Evolutionary conservation across 192 early-diverging fungal genomes (phyloP), one percentile per base, ranked within the genome.

Genomic region (Paraglomus brasilianum): DNA sequence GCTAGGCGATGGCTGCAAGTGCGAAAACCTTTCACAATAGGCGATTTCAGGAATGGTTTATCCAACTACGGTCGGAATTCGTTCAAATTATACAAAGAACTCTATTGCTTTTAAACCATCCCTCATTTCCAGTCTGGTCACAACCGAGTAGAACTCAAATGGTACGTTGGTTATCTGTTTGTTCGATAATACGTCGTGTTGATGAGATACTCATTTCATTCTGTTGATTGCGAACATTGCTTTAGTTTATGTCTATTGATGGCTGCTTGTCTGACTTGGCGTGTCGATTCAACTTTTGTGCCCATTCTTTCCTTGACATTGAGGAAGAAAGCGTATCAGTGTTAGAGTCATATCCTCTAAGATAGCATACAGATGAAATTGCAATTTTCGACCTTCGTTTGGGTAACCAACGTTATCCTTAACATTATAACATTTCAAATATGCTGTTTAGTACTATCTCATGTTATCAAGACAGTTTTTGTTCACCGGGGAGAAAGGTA

Each of bases 231-330:
- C 21, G 4, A 56, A 30, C 36, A 17, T n/a, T 56, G n/a, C 36
- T 19, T 1, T 22, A 56, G 53, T 11, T 56, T 21, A 17, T 17
- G 0, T 17, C 10, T 56, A 10, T 56, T 11, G 19, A 56, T 1
- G 6, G 6, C 21, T 11, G 15, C 11, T 56, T 56, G 19, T 56
- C 36, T 22, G 7, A 13, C 4, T 21, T 43, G 10, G 63, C 63
- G 22, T 15, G 19, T 39, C 17, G 47, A 21, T 48, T 50, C 19
- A 11, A 38, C 11, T 66, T 66, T 11, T 45, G 47, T 6, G 63
- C 63, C 11, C 47, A 50, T 50, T 66, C 63, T 17, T 66, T 66
- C 40, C 50, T 49, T 38, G 63, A 66, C 50, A 49, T 66, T 39
- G 63, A 66, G 47, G 15, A 38, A 9, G 47, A 66, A 40, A 66